Conservation (phyloP, 768 basidiomycete genomes). For the Rubroboletus satanas region DNA sequence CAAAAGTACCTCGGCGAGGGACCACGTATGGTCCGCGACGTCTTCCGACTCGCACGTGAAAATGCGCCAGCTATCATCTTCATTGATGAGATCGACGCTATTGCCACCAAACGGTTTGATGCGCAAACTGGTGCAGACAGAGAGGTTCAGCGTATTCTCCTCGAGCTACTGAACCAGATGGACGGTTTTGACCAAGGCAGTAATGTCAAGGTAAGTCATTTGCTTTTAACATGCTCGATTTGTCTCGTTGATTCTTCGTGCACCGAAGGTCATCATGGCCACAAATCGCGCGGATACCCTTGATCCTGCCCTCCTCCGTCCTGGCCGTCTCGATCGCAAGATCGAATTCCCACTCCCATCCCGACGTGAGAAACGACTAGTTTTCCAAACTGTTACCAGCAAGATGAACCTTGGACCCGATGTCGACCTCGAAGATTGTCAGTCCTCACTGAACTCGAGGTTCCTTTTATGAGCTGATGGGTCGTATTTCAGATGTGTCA, state of each 20-base stretch:
- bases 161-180: conserved; percentile 98
- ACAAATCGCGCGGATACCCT: conserved; percentile 98
- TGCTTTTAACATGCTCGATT: background rate
- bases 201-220: conserved; percentile 80
- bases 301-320: conserved; percentile 94
- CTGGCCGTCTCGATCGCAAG: conserved; percentile 96
- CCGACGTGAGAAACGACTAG: conserved; percentile 89
- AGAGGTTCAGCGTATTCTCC: conserved; percentile 96
- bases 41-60: conserved; percentile 95
- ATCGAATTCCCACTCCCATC: conserved; percentile 98
- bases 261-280: conserved; percentile 92
- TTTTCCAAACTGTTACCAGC: conserved; percentile 95
- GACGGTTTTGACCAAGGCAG: conserved; percentile 99
- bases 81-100: conserved; percentile 98
- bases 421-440: conserved; percentile 97
- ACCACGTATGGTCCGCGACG: conserved; percentile 99
- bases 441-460: conserved; percentile 29
- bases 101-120: conserved; percentile 99
- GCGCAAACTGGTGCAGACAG: conserved; percentile 98
- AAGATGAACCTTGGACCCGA: conserved; percentile 99
- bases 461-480: conserved; percentile 14
- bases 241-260: background rate
- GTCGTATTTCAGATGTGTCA: conserved; percentile 70
- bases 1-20: conserved; percentile 99
- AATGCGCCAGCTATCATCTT: conserved; percentile 98